Evolutionary conservation across 306 rosid genomes (phyloP).

Genomic region (Neltuma alba): DNA sequence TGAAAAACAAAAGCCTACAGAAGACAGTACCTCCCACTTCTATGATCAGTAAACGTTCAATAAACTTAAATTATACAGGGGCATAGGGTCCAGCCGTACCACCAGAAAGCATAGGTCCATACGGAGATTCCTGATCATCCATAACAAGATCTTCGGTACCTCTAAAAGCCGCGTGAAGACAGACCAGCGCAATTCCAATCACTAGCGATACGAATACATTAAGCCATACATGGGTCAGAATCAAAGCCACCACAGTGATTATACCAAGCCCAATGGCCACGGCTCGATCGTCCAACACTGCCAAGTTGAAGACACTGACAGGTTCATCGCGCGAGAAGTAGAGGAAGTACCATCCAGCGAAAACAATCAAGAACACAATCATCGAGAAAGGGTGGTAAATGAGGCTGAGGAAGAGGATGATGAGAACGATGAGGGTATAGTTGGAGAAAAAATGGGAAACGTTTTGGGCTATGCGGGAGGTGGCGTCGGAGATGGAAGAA

Average conservation of each 20-base stretch:
- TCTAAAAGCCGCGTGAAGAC: slow-evolving; percentile 55
- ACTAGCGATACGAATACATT: slow-evolving; percentile 45
- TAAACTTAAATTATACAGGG: slow-evolving; percentile 42
- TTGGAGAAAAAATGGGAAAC: slow-evolving; percentile 58
- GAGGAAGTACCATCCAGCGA: slow-evolving; percentile 61
- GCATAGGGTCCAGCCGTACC: slow-evolving; percentile 50
- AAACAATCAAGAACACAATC: slow-evolving; percentile 41
- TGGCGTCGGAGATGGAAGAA: slow-evolving; percentile 44
- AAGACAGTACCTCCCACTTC: slow-evolving; percentile 18
- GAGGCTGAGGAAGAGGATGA: slow-evolving; percentile 55
- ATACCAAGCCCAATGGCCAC: slow-evolving; percentile 37
- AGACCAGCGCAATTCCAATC: slow-evolving; percentile 30
- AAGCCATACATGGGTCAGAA: slow-evolving; percentile 47
- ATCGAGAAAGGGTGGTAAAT: slow-evolving; percentile 55
- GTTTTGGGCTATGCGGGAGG: slow-evolving; percentile 56
- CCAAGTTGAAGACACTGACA: slow-evolving; percentile 36
- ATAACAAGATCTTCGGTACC: slow-evolving; percentile 59
- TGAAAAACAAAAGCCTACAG: not conserved
- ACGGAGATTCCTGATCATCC: slow-evolving; percentile 67
- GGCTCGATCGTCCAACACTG: slow-evolving; percentile 37
- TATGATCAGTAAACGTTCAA: not conserved
- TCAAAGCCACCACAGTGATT: slow-evolving; percentile 44
- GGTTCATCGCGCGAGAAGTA: slow-evolving; percentile 63
- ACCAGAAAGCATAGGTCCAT: slow-evolving; percentile 54
- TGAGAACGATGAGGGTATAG: slow-evolving; percentile 47